Evolutionary conservation across 495 filamentous ascomycete genomes (phyloP), one percentile per base, ranked within the genome.

Genomic region (Filosporella fistucella): DNA sequence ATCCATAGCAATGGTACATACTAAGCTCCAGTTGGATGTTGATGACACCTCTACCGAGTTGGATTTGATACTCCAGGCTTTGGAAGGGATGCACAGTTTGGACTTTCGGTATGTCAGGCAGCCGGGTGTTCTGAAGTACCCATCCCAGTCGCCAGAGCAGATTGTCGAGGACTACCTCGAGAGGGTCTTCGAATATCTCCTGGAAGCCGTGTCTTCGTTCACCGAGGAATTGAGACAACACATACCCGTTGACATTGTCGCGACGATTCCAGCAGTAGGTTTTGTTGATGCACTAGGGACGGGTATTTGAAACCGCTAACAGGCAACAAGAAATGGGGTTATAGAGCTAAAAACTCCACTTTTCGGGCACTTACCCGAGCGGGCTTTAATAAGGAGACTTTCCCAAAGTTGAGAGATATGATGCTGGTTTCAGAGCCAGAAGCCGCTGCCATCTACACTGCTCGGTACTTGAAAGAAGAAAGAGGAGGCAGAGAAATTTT

Each of bases 391-490:
- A 37, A 44, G 17, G 25, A 42, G 11, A 36, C 6, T 22, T 54
- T 54, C 29, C 36, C 43, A 4, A 24, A 29, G 20, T 17, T 54
- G 21, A 16, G 16, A 43, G 16, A 43, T 4, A 36, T 54, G 36
- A 3, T 54, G 12, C 20, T 54, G 11, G 37, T 54, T 6, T 42
- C 51, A 21, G 53, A 56, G 24, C 48, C 49, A 7, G 53, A 56
- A 21, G 53, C 53, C 9, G 53, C 53, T 26, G 49, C 53, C 1
- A 29, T 56, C 3, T 56, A 56, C 33, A 52, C 43, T 3, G 52
- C 52, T 1, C 14, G 52, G 25, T 40, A 34, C 37, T 14, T 52
- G 25, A 42, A 42, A 34, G 49, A 52, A 32, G 7, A 36, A 36
- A n/a, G 25, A 11, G 42, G 42, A 18, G 39, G 13, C 2, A n/a